Percentiles rank a stretch among this genome's conserved stretches.
These are phyloP conservation scores for Ceratocystis colombiana DNA, from an alignment of 2,329 filamentous ascomycete genomes.

Conservation along the genomic window DNA sequence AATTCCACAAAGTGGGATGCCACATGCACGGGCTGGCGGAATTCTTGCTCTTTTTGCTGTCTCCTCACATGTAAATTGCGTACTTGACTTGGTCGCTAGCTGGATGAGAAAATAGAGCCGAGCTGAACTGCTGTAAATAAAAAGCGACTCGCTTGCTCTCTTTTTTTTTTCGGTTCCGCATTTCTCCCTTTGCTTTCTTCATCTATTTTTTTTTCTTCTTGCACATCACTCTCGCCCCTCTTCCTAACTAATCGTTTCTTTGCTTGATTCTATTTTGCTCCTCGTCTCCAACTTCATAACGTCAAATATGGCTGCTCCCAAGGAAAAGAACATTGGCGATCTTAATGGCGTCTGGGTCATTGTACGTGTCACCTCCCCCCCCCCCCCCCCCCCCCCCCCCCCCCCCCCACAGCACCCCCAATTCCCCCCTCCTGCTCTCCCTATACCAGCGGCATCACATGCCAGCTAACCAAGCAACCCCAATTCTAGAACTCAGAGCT, in stretches of 20 bases:
- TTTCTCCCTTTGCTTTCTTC: neutral
- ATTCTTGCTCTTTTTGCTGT: neutral
- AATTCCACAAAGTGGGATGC: neutral
- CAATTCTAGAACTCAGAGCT: slow-evolving; percentile 58
- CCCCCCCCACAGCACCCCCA: neutral
- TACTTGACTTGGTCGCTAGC: neutral
- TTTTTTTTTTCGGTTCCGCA: neutral
- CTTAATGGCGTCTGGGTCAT: slow-evolving; percentile 60
- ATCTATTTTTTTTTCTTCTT: neutral
- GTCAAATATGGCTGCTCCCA: slow-evolving; percentile 58
- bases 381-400: neutral
- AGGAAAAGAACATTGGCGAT: slow-evolving; percentile 54
- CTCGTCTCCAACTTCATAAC: neutral
- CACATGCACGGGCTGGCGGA: neutral
- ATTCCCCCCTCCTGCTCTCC: neutral
- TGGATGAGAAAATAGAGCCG: neutral
- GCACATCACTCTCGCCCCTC: neutral
- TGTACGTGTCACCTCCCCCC: slow-evolving; percentile 39
- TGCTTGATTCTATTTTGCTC: neutral
- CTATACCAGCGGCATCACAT: neutral
- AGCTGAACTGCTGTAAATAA: neutral
- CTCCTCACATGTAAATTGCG: neutral
- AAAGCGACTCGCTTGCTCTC: neutral
- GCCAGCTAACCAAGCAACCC: neutral
- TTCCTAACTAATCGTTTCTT: neutral